Conservation (phyloP, 1,284 basidiomycete genomes). For the Moesziomyces parantarcticus region DNA sequence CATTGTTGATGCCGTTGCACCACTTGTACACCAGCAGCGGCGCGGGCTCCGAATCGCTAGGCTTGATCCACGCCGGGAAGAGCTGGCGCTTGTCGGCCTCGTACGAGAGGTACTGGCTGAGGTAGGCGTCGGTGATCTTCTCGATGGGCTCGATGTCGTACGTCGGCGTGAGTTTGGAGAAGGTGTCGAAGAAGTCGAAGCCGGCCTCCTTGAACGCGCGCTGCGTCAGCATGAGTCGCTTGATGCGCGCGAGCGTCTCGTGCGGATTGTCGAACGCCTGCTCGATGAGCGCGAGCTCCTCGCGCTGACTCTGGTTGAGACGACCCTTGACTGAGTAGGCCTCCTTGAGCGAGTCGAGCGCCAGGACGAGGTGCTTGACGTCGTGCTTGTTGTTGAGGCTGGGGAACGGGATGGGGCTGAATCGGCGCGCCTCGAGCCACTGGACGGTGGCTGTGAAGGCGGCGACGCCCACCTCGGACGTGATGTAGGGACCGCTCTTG, state of each 20-base stretch:
- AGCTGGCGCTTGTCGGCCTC: constrained; percentile 68
- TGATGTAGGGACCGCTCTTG: constrained; percentile 67
- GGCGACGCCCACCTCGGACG: constrained; percentile 65
- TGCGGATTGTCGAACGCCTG: constrained; percentile 68
- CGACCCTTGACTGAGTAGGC: constrained; percentile 67
- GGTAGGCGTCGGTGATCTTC: constrained; percentile 68
- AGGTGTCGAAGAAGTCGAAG: constrained; percentile 68
- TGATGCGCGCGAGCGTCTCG: constrained; percentile 67
- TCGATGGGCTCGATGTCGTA: constrained; percentile 68
- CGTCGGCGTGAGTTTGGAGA: constrained; percentile 63
- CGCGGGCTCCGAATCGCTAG: constrained; percentile 66
- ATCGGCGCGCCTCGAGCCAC: constrained; percentile 67
- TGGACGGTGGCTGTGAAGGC: constrained; percentile 67
- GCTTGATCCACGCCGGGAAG: constrained; percentile 68
- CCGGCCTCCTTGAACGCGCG: constrained; percentile 67
- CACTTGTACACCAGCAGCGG: constrained; percentile 68
- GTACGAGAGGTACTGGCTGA: constrained; percentile 67
- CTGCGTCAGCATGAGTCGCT: constrained; percentile 67
- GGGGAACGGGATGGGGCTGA: constrained; percentile 67
- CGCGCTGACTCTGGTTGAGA: constrained; percentile 67
- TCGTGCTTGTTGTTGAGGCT: constrained; percentile 68
- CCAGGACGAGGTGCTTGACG: constrained; percentile 65
- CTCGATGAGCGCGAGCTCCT: constrained; percentile 67
- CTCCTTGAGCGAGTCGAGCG: constrained; percentile 67
- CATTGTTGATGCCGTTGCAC: constrained; percentile 68